A percentile compares a stretch with the other conserved stretches of the same genome.
Evolutionary conservation across 805 yeast species (phyloP).

Genomic region (Candida parachauliodes): DNA sequence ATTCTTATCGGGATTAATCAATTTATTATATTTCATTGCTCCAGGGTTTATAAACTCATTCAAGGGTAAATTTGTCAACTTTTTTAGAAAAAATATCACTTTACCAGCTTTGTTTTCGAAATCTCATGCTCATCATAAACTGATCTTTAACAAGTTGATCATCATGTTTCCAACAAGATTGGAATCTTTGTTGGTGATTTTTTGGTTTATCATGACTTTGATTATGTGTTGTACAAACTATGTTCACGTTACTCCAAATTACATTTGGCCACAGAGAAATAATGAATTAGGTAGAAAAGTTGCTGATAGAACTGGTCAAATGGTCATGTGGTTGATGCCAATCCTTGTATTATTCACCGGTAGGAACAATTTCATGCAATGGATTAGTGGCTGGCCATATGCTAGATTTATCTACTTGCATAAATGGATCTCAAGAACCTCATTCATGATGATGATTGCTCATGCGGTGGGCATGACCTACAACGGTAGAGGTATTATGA

Average conservation of each 20-base stretch:
- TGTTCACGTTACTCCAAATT: slow-evolving; percentile 22
- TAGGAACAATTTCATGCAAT: slow-evolving; percentile 65
- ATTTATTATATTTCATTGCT: slow-evolving; percentile 38
- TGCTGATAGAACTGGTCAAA: slow-evolving; percentile 53
- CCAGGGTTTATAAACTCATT: slow-evolving; percentile 31
- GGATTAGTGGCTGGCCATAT: slow-evolving; percentile 59
- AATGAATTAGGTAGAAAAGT: slow-evolving; percentile 38
- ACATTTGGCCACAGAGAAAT: slow-evolving; percentile 13
- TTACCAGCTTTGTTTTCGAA: slow-evolving; percentile 24
- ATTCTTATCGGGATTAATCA: slow-evolving; percentile 36
- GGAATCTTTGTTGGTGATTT: slow-evolving; percentile 42
- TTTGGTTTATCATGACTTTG: slow-evolving; percentile 33
- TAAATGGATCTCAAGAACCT: slow-evolving; percentile 58
- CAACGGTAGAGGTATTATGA: slow-evolving; percentile 35
- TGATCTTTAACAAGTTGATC: slow-evolving; percentile 12
- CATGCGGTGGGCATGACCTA: slow-evolving; percentile 59
- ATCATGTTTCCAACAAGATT: slow-evolving; percentile 49
- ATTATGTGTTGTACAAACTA: slow-evolving; percentile 23
- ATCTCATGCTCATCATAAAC: slow-evolving; percentile 14
- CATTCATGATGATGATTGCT: slow-evolving; percentile 46
- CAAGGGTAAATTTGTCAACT: slow-evolving; percentile 24
- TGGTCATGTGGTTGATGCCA: slow-evolving; percentile 54
- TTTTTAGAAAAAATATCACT: slow-evolving; percentile 21
- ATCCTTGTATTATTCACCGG: slow-evolving; percentile 61
- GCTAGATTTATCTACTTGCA: slow-evolving; percentile 62